Base-by-base conservation (phyloP, 2,329 filamentous ascomycete genomes). In the Aspergillus tamarii region DNA sequence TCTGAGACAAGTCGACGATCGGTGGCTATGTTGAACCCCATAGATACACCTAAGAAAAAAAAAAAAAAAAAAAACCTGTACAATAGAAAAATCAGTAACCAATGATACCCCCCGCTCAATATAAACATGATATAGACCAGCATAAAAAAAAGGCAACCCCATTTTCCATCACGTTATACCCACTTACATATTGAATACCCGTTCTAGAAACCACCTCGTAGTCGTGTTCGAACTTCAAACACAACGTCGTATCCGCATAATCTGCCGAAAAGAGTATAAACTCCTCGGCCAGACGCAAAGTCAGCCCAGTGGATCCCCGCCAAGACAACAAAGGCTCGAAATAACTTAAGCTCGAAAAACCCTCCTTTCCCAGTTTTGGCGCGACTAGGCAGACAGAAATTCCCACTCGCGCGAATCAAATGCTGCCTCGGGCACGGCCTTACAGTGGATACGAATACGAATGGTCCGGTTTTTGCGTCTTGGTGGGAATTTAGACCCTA, bases 1-100 rank as follows among this genome's bases (percentile, higher is more conserved):
- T 28, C 55, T 64, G 39, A 57, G 46, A 57, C 66, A 64, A n/a
- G 70, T 72, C 5, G 70, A 73, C 62, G 57, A 66, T 32, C 68
- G 71, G 32, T 73, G 70, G 70, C 52, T 36, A 26, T 54, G 52
- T 14, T 54, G 21, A 36, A 36, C 26, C 14, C 26, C 48, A n/a
- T 26, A 4, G 26, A 5, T 48, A 14, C 45, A 26, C 45, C 11
- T 14, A 10, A 52, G 4, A 23, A 23, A 45, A 3, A 10, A 21
- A 26, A 23, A 45, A 3, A 10, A 21, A 26, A n/a, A 23, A 45
- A 3, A 10, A 21, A 26, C 48, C 48, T 30, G 48, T 52, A n/a
- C 48, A 30, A 52, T 30, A 30, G 26, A n/a, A 34, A 12, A n/a
- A 10, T 14, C 9, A 11, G n/a, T 19, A 10, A 28, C 23, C 26